These are phyloP conservation scores for Solanum tarijense DNA, from an alignment of 257 asterid species.

Conservation along the genomic window DNA sequence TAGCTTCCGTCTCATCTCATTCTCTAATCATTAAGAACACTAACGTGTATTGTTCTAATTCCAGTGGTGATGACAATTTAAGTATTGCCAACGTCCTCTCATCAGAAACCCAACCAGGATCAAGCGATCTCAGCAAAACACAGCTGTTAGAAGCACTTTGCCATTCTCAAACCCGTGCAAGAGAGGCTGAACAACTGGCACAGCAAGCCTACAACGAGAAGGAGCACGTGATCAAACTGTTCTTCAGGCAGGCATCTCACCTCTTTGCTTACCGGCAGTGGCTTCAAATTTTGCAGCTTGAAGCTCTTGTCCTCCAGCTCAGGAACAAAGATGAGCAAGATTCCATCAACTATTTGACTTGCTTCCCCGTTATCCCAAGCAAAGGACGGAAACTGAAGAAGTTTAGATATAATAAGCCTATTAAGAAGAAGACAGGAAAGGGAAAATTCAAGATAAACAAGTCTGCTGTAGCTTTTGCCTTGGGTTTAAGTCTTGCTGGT, in stretches of 20 bases:
- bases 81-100: conserved; percentile 14
- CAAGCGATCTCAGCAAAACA: conserved; percentile 27
- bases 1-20: neutral
- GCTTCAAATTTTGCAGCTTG: conserved; percentile 52
- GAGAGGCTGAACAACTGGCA: conserved; percentile 61
- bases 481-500: conserved; percentile 56
- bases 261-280: conserved; percentile 60
- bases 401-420: conserved; percentile 9
- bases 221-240: conserved; percentile 36
- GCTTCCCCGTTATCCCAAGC: conserved; percentile 10
- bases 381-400: conserved; percentile 13
- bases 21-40: neutral
- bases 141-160: conserved; percentile 54
- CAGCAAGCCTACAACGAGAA: conserved; percentile 53
- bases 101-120: conserved; percentile 9
- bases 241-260: conserved; percentile 54
- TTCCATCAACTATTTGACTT: conserved; percentile 2
- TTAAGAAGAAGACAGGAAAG: conserved; percentile 16
- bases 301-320: conserved; percentile 43
- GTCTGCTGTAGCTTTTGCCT: conserved; percentile 37
- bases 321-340: conserved; percentile 16
- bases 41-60: neutral
- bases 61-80: conserved; percentile 9
- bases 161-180: conserved; percentile 70
- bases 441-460: conserved; percentile 11